Evolutionary conservation across 2,329 filamentous ascomycete genomes (phyloP), one percentile per base, ranked within the genome.

Genomic region (Parafenestella ontariensis): DNA sequence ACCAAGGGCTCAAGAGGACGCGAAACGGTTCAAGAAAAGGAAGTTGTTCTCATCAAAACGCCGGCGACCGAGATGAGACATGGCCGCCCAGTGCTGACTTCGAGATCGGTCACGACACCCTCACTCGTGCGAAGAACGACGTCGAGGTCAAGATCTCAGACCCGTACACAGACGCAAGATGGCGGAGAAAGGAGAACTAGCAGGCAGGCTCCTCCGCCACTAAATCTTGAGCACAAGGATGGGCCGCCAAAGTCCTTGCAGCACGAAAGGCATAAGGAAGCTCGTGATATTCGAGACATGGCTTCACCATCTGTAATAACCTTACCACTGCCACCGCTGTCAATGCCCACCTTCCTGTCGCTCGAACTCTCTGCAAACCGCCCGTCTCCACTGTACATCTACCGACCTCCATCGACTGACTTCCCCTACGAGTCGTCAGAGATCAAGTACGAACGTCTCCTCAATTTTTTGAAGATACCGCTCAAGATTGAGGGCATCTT

Each of bases 361-460:
- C 77, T 89, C 24, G 86, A 89, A 68, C 78, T 89, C 39, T 84
- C 86, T 1, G 85, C 85, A 2, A 80, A 82, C 29, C 77, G 82
- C 13, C 86, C 86, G 2, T 87, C 86, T 17, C 82, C 85, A 1
- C 71, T 88, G 47, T 88, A 88, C 64, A 87, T 88, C 34, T 85
- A 88, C 65, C 83, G 83, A 10, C 81, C 85, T 5, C 74, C 5
- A 78, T 77, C 34, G 81, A 75, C 57, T 8, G 85, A 88, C 56
- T 85, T 85, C 21, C 92, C 92, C 0, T 98, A 97, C 75, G 95
- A 99, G 75, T 96, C 93, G 3, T 94, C 91, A 20, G 89, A 89
- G 26, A 85, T 96, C 67, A 98, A 98, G 73, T 90, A 98, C 55
- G 92, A 98, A 73, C 87, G 96, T 34, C 81, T 99, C 11, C 84